Base-by-base conservation (phyloP, 139 green algal genomes). In the Nannochloris sp. region DNA sequence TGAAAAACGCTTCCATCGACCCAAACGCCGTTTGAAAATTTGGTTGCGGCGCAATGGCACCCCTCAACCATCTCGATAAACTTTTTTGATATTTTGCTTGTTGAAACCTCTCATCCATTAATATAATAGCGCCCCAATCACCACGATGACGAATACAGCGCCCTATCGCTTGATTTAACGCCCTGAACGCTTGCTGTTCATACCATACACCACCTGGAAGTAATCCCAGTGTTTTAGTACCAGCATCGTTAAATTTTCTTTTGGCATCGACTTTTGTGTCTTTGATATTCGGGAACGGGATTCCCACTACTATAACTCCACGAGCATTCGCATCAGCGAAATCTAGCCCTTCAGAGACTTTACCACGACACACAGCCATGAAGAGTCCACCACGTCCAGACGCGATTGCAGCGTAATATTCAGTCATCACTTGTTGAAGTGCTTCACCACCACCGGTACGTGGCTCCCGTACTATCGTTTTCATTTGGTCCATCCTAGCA, bases 291-390 rank as follows among this genome's bases (percentile, higher is more conserved):
- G 93, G 90, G 67, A 88, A 98, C 19, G 93, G 93, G 25, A 98
- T 94, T 60, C 93, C 92, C 35, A 97, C 68, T 6, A 98, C 65
- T 14, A 97, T 79, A 30, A 98, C 93, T 4, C 76, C 87, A 4
- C 93, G 73, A 1, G 92, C 93, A 34, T 89, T 82, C 34, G 70
- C 75, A 67, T 98, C 89, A 4, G 87, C 81, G 79, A 98, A 98
- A 73, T 98, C 91, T 29, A 98, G 87, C 8, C 93, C 93, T 73
- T 98, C 93, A 6, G 84, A 95, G 4, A 90, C 90, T 83, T 98
- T 98, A 47, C 92, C 93, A 3, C 92, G 68, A 76, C 87, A 98
- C 12, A 98, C 87, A 10, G 89, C 93, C 30, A 98, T 66, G 69
- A 98, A 85, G 6, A 97, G 42, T 7, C 61, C 91, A 0, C 93